Percentiles rank a stretch among this genome's conserved stretches.
Evolutionary conservation across 2,329 filamentous ascomycete species (phyloP).

Genomic region (Arthrobotrys sphaeroides): DNA sequence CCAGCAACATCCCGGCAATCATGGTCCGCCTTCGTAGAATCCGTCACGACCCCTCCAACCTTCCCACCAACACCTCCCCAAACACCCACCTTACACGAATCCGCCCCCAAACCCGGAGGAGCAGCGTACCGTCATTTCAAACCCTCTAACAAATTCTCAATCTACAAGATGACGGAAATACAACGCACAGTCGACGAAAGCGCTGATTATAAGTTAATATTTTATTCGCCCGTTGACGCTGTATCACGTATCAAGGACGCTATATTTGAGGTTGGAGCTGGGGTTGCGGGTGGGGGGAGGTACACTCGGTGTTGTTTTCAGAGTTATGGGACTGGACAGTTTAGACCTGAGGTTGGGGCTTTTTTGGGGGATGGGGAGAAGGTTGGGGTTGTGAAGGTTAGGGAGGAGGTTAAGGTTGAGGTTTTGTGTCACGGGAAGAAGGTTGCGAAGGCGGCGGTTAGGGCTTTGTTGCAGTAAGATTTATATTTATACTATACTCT

Average conservation of each 20-base stretch:
- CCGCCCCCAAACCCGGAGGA: not conserved
- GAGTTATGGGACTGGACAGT: constrained; percentile 41
- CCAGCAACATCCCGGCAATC: not conserved
- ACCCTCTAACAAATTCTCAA: constrained; percentile 14
- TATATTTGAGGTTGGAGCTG: constrained; percentile 38
- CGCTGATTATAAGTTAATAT: constrained; percentile 30
- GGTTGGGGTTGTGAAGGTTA: not conserved
- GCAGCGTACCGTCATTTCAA: constrained; percentile 36
- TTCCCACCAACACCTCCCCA: not conserved
- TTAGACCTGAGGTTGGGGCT: constrained; percentile 20
- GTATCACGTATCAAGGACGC: constrained; percentile 27
- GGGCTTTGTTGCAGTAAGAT: constrained; percentile 34
- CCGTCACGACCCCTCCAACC: not conserved
- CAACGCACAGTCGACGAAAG: constrained; percentile 36
- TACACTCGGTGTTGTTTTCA: constrained; percentile 40
- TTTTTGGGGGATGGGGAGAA: not conserved
- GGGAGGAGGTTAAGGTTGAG: constrained; percentile 38
- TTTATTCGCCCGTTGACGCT: constrained; percentile 17
- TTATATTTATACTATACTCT: not conserved
- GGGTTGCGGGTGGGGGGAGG: constrained; percentile 12
- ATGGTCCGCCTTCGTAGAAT: constrained; percentile 27
- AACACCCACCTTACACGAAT: not conserved
- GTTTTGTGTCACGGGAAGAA: constrained; percentile 35
- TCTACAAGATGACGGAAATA: constrained; percentile 42
- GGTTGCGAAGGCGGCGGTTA: constrained; percentile 14